A percentile compares a stretch with the other conserved stretches of the same genome.
phyloP scores from a whole-genome alignment of 345 rosid species.

The Gossypium herbaceum region DNA sequence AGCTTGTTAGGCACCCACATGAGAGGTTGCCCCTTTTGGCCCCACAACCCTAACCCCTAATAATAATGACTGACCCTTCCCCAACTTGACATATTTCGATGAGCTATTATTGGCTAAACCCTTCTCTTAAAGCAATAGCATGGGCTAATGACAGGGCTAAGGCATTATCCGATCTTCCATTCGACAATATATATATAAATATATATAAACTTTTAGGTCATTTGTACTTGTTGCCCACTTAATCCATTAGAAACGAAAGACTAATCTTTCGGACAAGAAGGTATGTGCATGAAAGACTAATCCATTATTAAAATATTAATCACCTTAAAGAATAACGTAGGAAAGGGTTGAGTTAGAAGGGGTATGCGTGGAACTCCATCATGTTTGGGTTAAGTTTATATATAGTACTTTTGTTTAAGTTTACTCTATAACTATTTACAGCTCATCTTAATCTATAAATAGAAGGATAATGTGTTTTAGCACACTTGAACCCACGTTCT shows the following conservation, averaged over 20 bases:
- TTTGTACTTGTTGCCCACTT: not conserved
- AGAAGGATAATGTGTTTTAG: no score
- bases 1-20: conserved; percentile 39
- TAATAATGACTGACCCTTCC: conserved; percentile 29
- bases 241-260: not conserved
- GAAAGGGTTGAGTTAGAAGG: no score
- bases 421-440: no score
- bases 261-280: not conserved
- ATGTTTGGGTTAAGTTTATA: no score
- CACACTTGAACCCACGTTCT: no score
- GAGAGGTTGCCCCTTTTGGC: conserved; percentile 36
- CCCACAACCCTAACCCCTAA: conserved; percentile 31
- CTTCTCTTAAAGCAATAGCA: not conserved
- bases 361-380: no score
- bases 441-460: no score
- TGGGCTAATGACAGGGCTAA: not conserved
- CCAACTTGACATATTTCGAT: conserved; percentile 19
- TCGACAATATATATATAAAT: not conserved
- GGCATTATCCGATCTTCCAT: not conserved
- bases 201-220: not conserved
- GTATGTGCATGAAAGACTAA: not conserved
- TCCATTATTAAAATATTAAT: no score
- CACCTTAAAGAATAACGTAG: no score
- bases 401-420: no score
- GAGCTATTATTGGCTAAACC: not conserved